Evolutionary conservation across 805 yeast species (phyloP).

Genomic region (Metschnikowia koreensis): DNA sequence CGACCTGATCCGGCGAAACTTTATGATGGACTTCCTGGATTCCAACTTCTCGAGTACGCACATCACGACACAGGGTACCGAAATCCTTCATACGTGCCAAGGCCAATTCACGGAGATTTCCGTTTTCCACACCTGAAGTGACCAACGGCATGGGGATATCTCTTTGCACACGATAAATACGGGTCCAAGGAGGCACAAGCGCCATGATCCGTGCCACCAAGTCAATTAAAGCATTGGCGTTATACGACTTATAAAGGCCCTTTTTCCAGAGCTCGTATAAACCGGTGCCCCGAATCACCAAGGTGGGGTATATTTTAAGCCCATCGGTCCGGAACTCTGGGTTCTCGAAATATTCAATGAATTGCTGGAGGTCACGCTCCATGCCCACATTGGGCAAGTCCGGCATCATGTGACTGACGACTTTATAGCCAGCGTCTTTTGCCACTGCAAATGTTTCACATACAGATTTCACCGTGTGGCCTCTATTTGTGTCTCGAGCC

Average conservation of each 20-base stretch:
- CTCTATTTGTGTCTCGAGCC: slow-evolving; percentile 96
- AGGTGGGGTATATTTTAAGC: slow-evolving; percentile 88
- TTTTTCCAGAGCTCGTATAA: slow-evolving; percentile 96
- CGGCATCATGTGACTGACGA: slow-evolving; percentile 99
- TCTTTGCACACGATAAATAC: slow-evolving; percentile 96
- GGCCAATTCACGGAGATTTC: slow-evolving; percentile 92
- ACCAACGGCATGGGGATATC: slow-evolving; percentile 99
- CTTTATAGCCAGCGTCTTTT: slow-evolving; percentile 98
- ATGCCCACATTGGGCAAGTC: slow-evolving; percentile 97
- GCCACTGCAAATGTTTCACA: slow-evolving; percentile 94
- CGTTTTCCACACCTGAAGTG: slow-evolving; percentile 96
- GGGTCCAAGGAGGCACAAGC: slow-evolving; percentile 98
- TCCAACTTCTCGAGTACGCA: slow-evolving; percentile 97
- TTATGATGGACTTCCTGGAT: slow-evolving; percentile 98
- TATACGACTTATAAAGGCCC: slow-evolving; percentile 90
- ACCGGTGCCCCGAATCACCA: slow-evolving; percentile 97
- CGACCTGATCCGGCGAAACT: slow-evolving; percentile 96
- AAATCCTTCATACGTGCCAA: slow-evolving; percentile 97
- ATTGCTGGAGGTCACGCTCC: slow-evolving; percentile 97
- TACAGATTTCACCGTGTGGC: slow-evolving; percentile 94
- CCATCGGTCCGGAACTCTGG: slow-evolving; percentile 98
- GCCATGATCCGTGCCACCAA: slow-evolving; percentile 94
- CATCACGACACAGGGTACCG: slow-evolving; percentile 94
- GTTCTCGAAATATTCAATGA: slow-evolving; percentile 92
- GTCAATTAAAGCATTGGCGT: slow-evolving; percentile 91